Conservation (phyloP, 2,329 filamentous ascomycete species). For the Aureobasidium sp. region DNA sequence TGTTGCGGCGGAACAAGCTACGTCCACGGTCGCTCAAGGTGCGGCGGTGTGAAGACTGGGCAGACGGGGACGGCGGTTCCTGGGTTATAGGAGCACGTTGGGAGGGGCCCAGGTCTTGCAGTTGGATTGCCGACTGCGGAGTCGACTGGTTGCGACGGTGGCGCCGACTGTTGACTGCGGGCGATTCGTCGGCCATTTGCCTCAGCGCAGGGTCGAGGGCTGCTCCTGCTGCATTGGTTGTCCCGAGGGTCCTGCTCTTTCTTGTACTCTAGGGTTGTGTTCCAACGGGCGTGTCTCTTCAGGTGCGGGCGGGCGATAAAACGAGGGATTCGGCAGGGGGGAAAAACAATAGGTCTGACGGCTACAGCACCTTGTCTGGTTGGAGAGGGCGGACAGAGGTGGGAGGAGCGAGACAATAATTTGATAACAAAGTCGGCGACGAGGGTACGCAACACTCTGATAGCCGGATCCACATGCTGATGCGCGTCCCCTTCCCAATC, state of each 20-base stretch:
- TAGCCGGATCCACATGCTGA: not conserved
- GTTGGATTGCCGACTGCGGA: slow-evolving; percentile 55
- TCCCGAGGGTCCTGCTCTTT: not conserved
- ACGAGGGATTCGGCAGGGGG: not conserved
- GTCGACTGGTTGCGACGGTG: slow-evolving; percentile 40
- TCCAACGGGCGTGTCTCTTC: not conserved
- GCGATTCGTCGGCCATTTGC: slow-evolving; percentile 27
- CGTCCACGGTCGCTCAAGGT: slow-evolving; percentile 42
- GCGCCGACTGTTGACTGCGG: slow-evolving; percentile 7
- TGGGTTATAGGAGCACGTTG: slow-evolving; percentile 23
- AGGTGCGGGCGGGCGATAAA: not conserved
- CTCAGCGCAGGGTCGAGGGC: not conserved
- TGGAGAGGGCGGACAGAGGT: not conserved
- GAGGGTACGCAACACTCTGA: slow-evolving; percentile 4
- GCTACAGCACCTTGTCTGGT: not conserved
- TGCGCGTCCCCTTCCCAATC: slow-evolving; percentile 3
- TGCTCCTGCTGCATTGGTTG: slow-evolving; percentile 7
- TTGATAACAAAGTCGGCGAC: not conserved
- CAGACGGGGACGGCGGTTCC: slow-evolving; percentile 16
- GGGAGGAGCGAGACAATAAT: not conserved
- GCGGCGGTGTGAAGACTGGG: slow-evolving; percentile 27
- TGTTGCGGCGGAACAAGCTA: slow-evolving; percentile 35
- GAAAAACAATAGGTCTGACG: not conserved
- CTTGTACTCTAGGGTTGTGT: not conserved
- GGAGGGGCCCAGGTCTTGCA: slow-evolving; percentile 46